Evolutionary conservation across 2,329 filamentous ascomycete genomes (phyloP).

Genomic region (Onygenales sp.): DNA sequence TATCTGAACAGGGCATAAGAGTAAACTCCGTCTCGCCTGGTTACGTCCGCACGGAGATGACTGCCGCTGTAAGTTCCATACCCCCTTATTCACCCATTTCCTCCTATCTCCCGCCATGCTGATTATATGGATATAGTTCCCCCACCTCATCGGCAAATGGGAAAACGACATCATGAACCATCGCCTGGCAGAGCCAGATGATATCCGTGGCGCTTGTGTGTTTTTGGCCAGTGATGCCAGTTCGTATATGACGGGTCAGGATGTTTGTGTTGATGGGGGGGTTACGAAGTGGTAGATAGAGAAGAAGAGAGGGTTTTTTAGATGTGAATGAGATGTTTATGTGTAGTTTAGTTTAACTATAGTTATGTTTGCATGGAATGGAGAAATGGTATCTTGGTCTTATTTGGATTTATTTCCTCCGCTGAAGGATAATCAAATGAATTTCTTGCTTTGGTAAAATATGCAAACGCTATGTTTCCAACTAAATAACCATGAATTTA

Average conservation of each 20-base stretch:
- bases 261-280: conserved; percentile 76
- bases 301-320: too few species aligned
- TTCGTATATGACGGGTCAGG: conserved; percentile 37
- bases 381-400: too few species aligned
- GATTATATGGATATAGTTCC: conserved; percentile 24
- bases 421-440: not conserved
- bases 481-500: too few species aligned
- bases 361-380: not conserved
- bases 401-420: too few species aligned
- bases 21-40: conserved; percentile 36
- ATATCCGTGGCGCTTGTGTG: conserved; percentile 6
- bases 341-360: not conserved
- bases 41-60: conserved; percentile 27
- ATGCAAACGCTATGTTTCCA: too few species aligned
- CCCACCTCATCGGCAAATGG: conserved; percentile 59
- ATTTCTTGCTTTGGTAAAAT: not conserved
- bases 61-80: conserved; percentile 37
- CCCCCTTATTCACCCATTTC: not conserved
- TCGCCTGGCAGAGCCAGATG: conserved; percentile 7
- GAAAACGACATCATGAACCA: conserved; percentile 53
- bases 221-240: conserved; percentile 10
- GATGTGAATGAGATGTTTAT: not conserved
- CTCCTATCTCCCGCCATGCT: not conserved
- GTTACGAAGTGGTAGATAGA: conserved; percentile 31
- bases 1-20: conserved; percentile 32